Conservation (phyloP, 1,284 basidiomycete genomes). For the Cutaneotrichosporon arboriforme region DNA sequence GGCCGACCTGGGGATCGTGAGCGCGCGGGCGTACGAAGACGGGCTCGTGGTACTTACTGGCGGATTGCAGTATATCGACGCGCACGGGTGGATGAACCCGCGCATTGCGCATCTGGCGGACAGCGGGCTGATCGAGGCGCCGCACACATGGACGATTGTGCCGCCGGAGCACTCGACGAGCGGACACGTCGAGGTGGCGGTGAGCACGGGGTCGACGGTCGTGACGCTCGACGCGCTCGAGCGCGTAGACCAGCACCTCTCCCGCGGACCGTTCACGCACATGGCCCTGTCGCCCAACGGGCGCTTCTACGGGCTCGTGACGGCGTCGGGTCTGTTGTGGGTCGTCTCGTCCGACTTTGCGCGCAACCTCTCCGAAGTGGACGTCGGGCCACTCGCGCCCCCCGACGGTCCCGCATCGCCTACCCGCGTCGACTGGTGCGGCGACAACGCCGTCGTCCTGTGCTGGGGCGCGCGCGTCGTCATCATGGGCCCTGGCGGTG, state of each 20-base stretch:
- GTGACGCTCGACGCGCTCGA: conserved; percentile 79
- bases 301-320: conserved; percentile 81
- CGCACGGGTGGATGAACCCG: conserved; percentile 75
- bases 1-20: conserved; percentile 74
- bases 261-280: conserved; percentile 79
- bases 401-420: conserved; percentile 36
- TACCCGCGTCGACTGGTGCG: conserved; percentile 84
- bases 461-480: conserved; percentile 71
- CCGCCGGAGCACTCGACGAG: conserved; percentile 79
- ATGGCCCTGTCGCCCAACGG: conserved; percentile 88
- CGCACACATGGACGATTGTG: conserved; percentile 75
- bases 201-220: conserved; percentile 69
- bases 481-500: conserved; percentile 86
- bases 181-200: conserved; percentile 76
- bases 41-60: conserved; percentile 83
- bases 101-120: conserved; percentile 60
- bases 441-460: conserved; percentile 86
- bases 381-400: conserved; percentile 50
- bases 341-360: conserved; percentile 92
- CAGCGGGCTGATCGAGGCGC: conserved; percentile 66
- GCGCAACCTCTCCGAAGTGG: conserved; percentile 79
- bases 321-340: conserved; percentile 67
- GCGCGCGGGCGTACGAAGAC: conserved; percentile 75
- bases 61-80: conserved; percentile 69
- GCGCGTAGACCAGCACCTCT: conserved; percentile 73